Evolutionary conservation across 2,329 filamentous ascomycete species (phyloP), one percentile per base, ranked within the genome.

Genomic region (Pseudocercospora musae): DNA sequence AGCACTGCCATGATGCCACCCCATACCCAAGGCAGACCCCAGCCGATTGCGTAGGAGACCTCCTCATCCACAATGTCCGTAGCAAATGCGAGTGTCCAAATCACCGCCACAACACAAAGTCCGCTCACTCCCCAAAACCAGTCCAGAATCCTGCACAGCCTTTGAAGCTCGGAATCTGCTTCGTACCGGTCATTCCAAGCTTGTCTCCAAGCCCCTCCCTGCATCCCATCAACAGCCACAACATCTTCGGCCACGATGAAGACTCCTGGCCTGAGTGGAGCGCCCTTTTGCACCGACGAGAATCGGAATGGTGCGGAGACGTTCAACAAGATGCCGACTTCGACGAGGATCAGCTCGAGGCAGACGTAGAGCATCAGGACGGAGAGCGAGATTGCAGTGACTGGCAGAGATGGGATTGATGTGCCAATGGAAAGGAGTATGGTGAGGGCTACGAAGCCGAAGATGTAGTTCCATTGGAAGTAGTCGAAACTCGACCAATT

Each of bases 161-260:
- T 40, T 18, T 18, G 37, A 40, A 40, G n/a, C 15, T 40, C 37
- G 15, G 7, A 1, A 18, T 40, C 37, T n/a, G 37, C 37, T 40
- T 40, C 37, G 37, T n/a, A 40, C 15, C 37, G 37, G 4, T 40
- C 37, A 18, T 40, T 40, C 37, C 37, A 42, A 15, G 46, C 23
- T 33, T 57, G 42, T 44, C 57, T 29, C 27, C 25, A 20, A 42
- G 50, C 50, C 48, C 33, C 52, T 49, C 23, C 48, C 68, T 65
- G 46, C 60, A n/a, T 40, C 18, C 37, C 37, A 40, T 40, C 37
- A 40, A 40, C 37, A 8, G 37, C 37, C 37, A 40, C 37, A 40
- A 40, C 37, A 40, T 40, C 37, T 40, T 40, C 37, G 37, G 37
- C 37, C 5, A 40, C 37, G 37, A 40, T 18, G 15, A 40, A 40